Base-by-base conservation (phyloP, 2,329 filamentous ascomycete species). In the Talaromyces islandicus region DNA sequence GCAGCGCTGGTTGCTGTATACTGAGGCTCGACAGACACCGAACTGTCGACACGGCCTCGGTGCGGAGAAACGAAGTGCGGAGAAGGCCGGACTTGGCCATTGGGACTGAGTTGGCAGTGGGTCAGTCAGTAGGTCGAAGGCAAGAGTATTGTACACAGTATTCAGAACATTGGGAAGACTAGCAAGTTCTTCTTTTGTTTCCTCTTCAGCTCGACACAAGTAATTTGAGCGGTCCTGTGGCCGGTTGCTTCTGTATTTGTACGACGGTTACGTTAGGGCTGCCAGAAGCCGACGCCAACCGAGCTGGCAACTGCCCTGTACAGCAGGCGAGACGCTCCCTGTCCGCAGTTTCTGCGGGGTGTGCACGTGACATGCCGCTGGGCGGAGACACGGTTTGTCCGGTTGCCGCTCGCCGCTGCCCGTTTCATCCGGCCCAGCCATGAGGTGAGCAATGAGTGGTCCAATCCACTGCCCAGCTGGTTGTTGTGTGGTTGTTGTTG, bases 31-130 rank as follows among this genome's bases (percentile, higher is more conserved):
- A 63, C 38, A 64, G 21, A n/a, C 53, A 55, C 53, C 53, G 53
- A 50, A 61, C 55, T 57, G 66, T 64, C 60, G 62, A 30, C 53
- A 66, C 54, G 67, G 69, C 64, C 71, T 75, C 66, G 66, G 72
- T 73, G 65, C 74, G 73, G 57, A 76, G 72, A 59, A 72, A 66
- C 58, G 73, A 52, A 52, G 48, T 52, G 48, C 48, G 48, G 48
- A 52, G 48, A 52, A 52, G 48, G 48, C 69, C 65, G 73, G 69
- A 27, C 24, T 52, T 29, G 48, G 48, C 48, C 48, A 52, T 52
- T 29, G 64, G 14, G 73, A 74, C 38, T 73, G 70, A 64, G 69
- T 68, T 62, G 68, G 73, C 70, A 75, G 73, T 72, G 29, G 14
- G 30, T 27, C 17, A 27, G n/a, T 27, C 25, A 27, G 25, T 27